Percentiles rank a stretch among this genome's conserved stretches.
Conservation (phyloP, 2,329 filamentous ascomycete genomes). For the Tolypocladium pustulatum region DNA sequence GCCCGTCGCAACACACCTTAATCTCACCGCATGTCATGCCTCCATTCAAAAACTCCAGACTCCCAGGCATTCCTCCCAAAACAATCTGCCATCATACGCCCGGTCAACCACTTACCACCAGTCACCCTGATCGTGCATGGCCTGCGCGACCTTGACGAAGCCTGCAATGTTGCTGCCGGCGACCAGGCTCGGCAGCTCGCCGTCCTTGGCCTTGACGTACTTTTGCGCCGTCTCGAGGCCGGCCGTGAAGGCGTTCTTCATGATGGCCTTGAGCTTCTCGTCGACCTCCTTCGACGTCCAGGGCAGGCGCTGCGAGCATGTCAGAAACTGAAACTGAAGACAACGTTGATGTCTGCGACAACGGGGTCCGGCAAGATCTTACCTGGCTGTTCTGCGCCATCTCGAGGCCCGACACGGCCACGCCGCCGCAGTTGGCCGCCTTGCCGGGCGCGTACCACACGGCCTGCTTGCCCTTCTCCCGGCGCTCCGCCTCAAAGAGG, state of each 20-base stretch:
- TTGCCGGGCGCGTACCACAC: conserved; percentile 98
- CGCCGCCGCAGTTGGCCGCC: conserved; percentile 94
- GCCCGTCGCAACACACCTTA: not conserved
- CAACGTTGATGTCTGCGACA: too few relatives aligned
- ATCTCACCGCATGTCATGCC: not conserved
- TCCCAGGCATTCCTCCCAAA: not conserved
- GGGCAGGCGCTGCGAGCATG: conserved; percentile 48
- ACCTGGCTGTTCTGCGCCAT: conserved; percentile 90
- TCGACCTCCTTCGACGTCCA: conserved; percentile 92
- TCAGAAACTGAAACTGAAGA: too few relatives aligned
- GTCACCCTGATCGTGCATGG: conserved; percentile 95
- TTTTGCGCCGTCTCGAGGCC: conserved; percentile 82
- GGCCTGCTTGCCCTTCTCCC: conserved; percentile 54
- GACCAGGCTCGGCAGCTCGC: conserved; percentile 80
- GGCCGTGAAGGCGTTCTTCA: conserved; percentile 88
- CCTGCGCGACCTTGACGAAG: conserved; percentile 88
- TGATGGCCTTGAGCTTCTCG: conserved; percentile 81
- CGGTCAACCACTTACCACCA: conserved; percentile 52
- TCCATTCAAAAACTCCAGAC: not conserved
- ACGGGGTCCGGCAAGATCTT: too few relatives aligned
- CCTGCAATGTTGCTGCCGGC: conserved; percentile 96
- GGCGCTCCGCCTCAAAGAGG: conserved; percentile 72
- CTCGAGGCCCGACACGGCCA: conserved; percentile 93
- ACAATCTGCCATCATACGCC: not conserved
- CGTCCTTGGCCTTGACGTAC: conserved; percentile 70